A percentile compares a stretch with the other conserved stretches of the same genome.
These are phyloP conservation scores for Pythium vanterpoolii DNA, from an alignment of 352 stramenopile genomes.

Conservation along the genomic window DNA sequence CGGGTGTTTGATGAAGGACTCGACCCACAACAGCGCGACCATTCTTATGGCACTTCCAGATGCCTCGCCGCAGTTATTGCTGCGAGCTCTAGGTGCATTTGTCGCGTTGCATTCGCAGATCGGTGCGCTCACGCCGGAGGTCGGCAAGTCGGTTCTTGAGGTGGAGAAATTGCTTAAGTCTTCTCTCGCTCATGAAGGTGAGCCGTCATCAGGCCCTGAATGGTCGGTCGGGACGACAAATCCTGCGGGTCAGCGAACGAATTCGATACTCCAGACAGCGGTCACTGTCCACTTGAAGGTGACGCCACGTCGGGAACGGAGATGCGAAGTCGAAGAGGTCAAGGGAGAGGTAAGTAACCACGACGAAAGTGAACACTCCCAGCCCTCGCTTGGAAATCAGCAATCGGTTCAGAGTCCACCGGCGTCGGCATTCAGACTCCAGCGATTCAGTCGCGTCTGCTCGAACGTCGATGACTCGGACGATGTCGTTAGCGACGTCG, in stretches of 20 bases:
- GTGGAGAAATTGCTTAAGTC: constrained; percentile 68
- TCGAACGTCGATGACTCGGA: constrained; percentile 50
- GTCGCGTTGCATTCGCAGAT: constrained; percentile 76
- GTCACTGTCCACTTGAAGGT: constrained; percentile 7
- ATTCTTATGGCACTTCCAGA: constrained; percentile 46
- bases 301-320: background rate
- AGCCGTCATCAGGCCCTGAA: background rate
- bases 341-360: background rate
- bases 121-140: constrained; percentile 59
- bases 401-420: constrained; percentile 18
- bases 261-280: background rate
- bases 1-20: constrained; percentile 67
- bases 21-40: constrained; percentile 25
- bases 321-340: constrained; percentile 5
- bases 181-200: constrained; percentile 7
- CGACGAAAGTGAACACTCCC: constrained; percentile 10
- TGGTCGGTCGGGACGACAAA: background rate
- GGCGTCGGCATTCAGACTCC: constrained; percentile 24
- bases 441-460: constrained; percentile 37
- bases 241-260: background rate
- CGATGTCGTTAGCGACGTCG: constrained; percentile 1
- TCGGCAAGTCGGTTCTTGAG: constrained; percentile 58
- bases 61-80: constrained; percentile 39
- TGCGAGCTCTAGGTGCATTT: constrained; percentile 60
- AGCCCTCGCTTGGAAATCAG: constrained; percentile 1